A percentile compares a stretch with the other conserved stretches of the same genome.
phyloP scores from a whole-genome alignment of 208 protist species.

The Giardia muris region DNA sequence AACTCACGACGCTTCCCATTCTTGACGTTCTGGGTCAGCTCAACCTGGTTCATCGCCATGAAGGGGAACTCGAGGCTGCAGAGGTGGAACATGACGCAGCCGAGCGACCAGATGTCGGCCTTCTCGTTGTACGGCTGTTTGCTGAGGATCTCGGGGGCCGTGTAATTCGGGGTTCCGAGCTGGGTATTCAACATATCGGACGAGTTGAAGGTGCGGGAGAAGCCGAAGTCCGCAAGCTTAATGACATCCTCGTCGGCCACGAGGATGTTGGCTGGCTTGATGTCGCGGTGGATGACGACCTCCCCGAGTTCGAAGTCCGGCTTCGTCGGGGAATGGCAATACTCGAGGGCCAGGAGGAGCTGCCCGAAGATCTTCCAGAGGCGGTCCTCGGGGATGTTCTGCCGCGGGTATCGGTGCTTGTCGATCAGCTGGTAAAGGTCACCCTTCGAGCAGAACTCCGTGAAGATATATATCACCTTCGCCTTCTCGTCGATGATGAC shows the following conservation, averaged over 20 bases:
- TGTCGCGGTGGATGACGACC: constrained; percentile 26
- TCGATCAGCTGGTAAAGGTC: constrained; percentile 35
- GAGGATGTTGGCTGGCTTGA: constrained; percentile 41
- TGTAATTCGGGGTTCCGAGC: constrained; percentile 53
- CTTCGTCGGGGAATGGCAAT: constrained; percentile 35
- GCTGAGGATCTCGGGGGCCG: constrained; percentile 52
- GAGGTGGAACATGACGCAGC: constrained; percentile 29
- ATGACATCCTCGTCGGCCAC: constrained; percentile 6
- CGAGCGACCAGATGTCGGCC: constrained; percentile 26
- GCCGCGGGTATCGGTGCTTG: neutral
- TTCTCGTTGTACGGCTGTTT: constrained; percentile 48
- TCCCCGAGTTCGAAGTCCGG: neutral
- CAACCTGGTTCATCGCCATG: neutral
- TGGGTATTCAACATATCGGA: constrained; percentile 31
- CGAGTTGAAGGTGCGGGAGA: neutral
- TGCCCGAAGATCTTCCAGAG: constrained; percentile 35
- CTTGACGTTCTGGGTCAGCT: neutral
- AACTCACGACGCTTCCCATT: neutral
- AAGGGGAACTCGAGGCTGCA: neutral
- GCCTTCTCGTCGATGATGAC: constrained; percentile 29
- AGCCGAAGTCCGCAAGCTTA: constrained; percentile 11
- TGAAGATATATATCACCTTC: constrained; percentile 38
- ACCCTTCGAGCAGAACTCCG: constrained; percentile 42
- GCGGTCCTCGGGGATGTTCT: neutral
- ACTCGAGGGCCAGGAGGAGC: constrained; percentile 31